Evolutionary conservation across 768 basidiomycete species (phyloP), one percentile per base, ranked within the genome.

Genomic region (Suillus subluteus): DNA sequence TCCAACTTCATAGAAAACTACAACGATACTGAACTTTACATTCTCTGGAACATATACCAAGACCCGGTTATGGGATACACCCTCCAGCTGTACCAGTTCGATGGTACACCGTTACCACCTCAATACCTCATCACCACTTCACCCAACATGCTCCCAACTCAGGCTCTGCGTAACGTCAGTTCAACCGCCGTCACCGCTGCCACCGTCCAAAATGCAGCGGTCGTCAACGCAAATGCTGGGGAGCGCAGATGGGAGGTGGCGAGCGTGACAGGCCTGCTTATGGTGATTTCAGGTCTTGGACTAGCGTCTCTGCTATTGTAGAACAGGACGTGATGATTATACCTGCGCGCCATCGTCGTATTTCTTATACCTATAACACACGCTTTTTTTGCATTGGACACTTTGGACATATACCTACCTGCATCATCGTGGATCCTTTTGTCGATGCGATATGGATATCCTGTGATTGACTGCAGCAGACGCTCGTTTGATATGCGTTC

Each of bases 1-100:
- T 95, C 96, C 37, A 94, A 95, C 76, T 91, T 96, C 74, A 87
- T 98, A 72, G 89, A 96, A 73, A 75, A 81, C 56, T 98, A 95
- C 85, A 91, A 94, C 79, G 75, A 84, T 68, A 91, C 88, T 15
- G 92, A 94, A 73, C 75, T 87, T 61, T 90, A 87, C 76, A 38
- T 68, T 44, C 66, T 68, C 8, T 98, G 93, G 93, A 82, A 81
- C 48, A 94, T 98, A 73, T 89, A 87, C 80, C 75, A 81, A 67
- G 96, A 98, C 69, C 73, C 85, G 0, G 78, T 71, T 4, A 75
- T 79, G 13, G 91, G 89, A 9, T 86, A 82, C 74, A 90, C 91
- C 69, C 84, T 98, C 5, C 91, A 92, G 71, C 68, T 98, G 64
- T 92, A 90, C 82, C 79, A 86, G 69, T 94, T 83, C 65, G 93